Conservation (phyloP, 768 basidiomycete genomes). For the Termitomyces titanicus region DNA sequence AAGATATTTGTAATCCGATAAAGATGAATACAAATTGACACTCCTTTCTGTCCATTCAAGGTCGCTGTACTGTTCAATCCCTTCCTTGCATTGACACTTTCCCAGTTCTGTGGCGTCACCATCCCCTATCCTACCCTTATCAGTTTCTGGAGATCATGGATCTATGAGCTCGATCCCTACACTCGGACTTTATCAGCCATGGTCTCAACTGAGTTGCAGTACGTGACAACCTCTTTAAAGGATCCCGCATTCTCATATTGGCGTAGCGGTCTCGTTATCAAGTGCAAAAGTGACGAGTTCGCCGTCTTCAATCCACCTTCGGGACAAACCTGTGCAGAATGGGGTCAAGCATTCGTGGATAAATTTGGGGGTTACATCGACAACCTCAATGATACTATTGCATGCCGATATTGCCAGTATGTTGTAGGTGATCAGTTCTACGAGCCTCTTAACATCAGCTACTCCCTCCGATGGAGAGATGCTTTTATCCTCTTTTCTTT, state of each 20-base stretch:
- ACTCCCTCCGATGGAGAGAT: slow-evolving; percentile 63
- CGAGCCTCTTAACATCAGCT: slow-evolving; percentile 62
- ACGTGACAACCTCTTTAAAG: slow-evolving; percentile 12
- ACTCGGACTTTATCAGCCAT: slow-evolving; percentile 70
- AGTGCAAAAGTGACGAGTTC: slow-evolving; percentile 68
- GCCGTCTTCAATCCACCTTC: slow-evolving; percentile 66
- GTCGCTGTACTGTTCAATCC: slow-evolving; percentile 82
- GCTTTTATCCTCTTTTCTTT: slow-evolving; percentile 62
- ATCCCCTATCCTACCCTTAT: slow-evolving; percentile 64
- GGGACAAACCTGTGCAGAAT: slow-evolving; percentile 68
- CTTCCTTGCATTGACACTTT: slow-evolving; percentile 60
- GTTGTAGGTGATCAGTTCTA: slow-evolving; percentile 67
- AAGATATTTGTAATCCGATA: not conserved
- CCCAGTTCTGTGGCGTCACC: slow-evolving; percentile 79
- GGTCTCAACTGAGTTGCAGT: slow-evolving; percentile 76
- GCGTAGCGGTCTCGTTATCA: slow-evolving; percentile 55
- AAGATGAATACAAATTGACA: too few species aligned
- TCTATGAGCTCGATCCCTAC: slow-evolving; percentile 71
- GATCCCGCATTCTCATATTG: slow-evolving; percentile 9
- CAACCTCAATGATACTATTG: slow-evolving; percentile 52
- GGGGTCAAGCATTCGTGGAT: slow-evolving; percentile 65
- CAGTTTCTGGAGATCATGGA: slow-evolving; percentile 73
- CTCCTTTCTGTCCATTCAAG: slow-evolving; percentile 18
- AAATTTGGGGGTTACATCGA: slow-evolving; percentile 71
- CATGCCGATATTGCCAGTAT: slow-evolving; percentile 76